Conservation (phyloP, 495 filamentous ascomycete genomes). For the Polyplosphaeria fusca region DNA sequence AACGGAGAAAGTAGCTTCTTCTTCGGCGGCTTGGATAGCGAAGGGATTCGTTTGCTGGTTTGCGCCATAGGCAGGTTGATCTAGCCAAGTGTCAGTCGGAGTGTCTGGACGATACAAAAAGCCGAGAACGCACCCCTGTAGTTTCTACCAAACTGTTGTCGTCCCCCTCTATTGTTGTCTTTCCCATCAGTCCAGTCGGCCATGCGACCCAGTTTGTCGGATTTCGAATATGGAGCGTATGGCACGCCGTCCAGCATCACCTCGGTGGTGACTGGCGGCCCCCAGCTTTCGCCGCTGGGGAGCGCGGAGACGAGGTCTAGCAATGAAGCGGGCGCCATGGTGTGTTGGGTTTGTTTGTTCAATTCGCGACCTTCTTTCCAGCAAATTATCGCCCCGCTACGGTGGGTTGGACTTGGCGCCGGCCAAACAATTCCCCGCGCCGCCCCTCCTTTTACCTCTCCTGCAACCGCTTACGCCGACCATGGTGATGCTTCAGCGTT, state of each 20-base stretch:
- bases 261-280: constrained; percentile 73
- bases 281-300: constrained; percentile 73
- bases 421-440: too few relatives aligned
- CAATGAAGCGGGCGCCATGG: constrained; percentile 57
- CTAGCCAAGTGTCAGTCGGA: constrained; percentile 48
- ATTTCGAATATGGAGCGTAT: constrained; percentile 96
- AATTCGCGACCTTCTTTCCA: too few relatives aligned
- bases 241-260: constrained; percentile 90
- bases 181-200: constrained; percentile 99
- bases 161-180: constrained; percentile 73
- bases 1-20: constrained; percentile 96
- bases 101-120: not conserved
- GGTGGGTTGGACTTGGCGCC: too few relatives aligned
- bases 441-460: too few relatives aligned
- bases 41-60: constrained; percentile 76
- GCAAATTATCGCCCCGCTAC: too few relatives aligned
- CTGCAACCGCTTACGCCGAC: too few relatives aligned
- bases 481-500: too few relatives aligned
- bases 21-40: constrained; percentile 83
- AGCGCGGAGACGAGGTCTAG: constrained; percentile 58
- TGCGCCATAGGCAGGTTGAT: constrained; percentile 95
- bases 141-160: constrained; percentile 86
- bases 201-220: constrained; percentile 98
- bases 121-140: constrained; percentile 68
- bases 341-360: not conserved